These are phyloP conservation scores for Borovskyia barvae DNA, from an alignment of 208 protist genomes.

Conservation along the genomic window DNA sequence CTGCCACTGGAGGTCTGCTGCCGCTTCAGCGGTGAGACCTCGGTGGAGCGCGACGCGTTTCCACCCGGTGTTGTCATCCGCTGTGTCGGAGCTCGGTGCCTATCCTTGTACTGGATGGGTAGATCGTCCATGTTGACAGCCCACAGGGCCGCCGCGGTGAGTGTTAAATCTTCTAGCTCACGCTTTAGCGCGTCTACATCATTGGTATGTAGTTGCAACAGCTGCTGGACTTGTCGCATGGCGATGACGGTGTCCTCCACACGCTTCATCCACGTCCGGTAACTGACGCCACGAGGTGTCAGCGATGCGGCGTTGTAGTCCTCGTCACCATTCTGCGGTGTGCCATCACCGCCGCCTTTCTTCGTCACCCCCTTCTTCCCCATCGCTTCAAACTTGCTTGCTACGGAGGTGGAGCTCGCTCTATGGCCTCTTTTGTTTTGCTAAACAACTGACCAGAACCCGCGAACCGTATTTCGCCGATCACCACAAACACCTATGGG, in stretches of 20 bases:
- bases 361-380: conserved; percentile 5
- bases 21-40: not conserved
- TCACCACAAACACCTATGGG: too few relatives aligned
- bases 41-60: not conserved
- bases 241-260: conserved; percentile 13
- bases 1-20: conserved; percentile 1
- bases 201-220: conserved; percentile 14
- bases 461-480: too few relatives aligned
- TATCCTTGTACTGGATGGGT: conserved; percentile 16
- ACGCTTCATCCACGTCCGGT: conserved; percentile 16
- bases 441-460: too few relatives aligned
- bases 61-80: not conserved
- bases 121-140: conserved; percentile 12
- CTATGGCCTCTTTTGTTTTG: too few relatives aligned
- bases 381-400: too few relatives aligned
- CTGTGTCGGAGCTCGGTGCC: conserved; percentile 2
- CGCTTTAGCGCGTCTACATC: conserved; percentile 9
- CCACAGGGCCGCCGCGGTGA: conserved; percentile 14
- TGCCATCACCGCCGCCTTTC: conserved; percentile 2
- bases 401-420: too few relatives aligned
- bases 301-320: not conserved
- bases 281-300: conserved; percentile 8
- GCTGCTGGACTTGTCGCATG: conserved; percentile 19
- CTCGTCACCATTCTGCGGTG: not conserved
- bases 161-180: conserved; percentile 13